Evolutionary conservation across 1,284 basidiomycete genomes (phyloP).

Genomic region (Ceratobasidium sp.): DNA sequence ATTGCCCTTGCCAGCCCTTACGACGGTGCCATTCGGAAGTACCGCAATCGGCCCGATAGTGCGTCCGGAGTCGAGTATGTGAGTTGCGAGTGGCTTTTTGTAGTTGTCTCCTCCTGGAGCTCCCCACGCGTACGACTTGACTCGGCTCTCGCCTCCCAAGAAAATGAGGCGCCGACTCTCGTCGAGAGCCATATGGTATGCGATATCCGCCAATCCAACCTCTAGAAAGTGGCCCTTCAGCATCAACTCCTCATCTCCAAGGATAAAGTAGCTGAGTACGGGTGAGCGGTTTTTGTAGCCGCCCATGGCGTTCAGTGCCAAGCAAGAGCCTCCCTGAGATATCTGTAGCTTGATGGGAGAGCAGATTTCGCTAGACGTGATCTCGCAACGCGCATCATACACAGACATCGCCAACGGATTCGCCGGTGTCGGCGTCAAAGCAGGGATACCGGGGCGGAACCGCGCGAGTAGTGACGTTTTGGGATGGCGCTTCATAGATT

Average conservation of each 20-base stretch:
- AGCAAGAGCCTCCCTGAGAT: neutral
- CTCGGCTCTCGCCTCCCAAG: constrained; percentile 17
- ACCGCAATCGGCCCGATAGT: neutral
- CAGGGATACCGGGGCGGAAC: constrained; percentile 1
- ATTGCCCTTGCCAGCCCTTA: constrained; percentile 6
- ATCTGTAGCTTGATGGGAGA: neutral
- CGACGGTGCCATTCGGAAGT: constrained; percentile 31
- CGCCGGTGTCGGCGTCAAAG: constrained; percentile 13
- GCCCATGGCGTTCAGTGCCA: constrained; percentile 11
- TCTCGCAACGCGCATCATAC: constrained; percentile 34
- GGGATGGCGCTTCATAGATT: neutral
- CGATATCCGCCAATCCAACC: constrained; percentile 4
- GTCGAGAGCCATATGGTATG: constrained; percentile 20
- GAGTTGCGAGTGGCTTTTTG: neutral
- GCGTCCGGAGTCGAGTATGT: constrained; percentile 21
- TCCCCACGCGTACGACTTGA: constrained; percentile 31
- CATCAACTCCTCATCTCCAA: neutral
- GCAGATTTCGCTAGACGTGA: neutral
- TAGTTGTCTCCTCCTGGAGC: neutral
- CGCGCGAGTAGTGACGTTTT: constrained; percentile 9
- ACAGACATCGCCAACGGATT: constrained; percentile 12
- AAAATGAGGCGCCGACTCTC: constrained; percentile 25
- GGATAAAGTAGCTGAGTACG: neutral
- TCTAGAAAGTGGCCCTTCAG: neutral
- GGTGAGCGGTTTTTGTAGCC: constrained; percentile 23